phyloP scores from a whole-genome alignment of 768 basidiomycete genomes.

The Artomyces pyxidatus region DNA sequence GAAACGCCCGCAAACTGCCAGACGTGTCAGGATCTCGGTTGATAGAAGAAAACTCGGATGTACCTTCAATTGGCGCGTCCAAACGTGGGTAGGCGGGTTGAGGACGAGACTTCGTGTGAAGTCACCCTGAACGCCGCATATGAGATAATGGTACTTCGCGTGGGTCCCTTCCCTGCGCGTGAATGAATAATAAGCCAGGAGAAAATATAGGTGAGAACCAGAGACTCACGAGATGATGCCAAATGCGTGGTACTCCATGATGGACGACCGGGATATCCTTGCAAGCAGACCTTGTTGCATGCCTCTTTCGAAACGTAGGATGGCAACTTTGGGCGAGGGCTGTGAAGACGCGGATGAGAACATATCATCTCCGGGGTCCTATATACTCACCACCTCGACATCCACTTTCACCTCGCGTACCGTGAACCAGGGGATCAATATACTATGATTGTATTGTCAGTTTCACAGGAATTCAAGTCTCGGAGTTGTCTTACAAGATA shows the following conservation, averaged over 20 bases:
- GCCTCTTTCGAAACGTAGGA: constrained; percentile 71
- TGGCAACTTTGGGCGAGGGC: constrained; percentile 74
- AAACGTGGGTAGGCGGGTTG: constrained; percentile 60
- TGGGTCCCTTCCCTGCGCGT: constrained; percentile 58
- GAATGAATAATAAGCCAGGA: constrained; percentile 3
- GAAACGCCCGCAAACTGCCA: constrained; percentile 71
- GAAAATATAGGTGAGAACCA: constrained; percentile 7
- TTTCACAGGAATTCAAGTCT: too few species aligned
- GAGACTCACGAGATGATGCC: constrained; percentile 64
- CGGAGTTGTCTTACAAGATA: constrained; percentile 59
- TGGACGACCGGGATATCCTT: constrained; percentile 61
- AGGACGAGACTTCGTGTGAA: constrained; percentile 67
- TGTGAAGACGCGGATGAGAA: constrained; percentile 20
- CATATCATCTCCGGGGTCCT: not conserved
- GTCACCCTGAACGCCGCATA: constrained; percentile 77
- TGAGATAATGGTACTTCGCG: constrained; percentile 73
- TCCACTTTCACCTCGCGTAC: constrained; percentile 66
- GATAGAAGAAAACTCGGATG: constrained; percentile 3
- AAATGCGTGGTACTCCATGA: constrained; percentile 81
- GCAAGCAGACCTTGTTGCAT: constrained; percentile 80
- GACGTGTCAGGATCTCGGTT: constrained; percentile 1
- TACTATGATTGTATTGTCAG: constrained; percentile 30
- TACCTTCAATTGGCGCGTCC: constrained; percentile 79
- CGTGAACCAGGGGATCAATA: constrained; percentile 68
- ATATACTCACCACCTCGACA: constrained; percentile 55